These are phyloP conservation scores for Prillingera fragicola DNA, from an alignment of 1,284 basidiomycete genomes.

Conservation along the genomic window DNA sequence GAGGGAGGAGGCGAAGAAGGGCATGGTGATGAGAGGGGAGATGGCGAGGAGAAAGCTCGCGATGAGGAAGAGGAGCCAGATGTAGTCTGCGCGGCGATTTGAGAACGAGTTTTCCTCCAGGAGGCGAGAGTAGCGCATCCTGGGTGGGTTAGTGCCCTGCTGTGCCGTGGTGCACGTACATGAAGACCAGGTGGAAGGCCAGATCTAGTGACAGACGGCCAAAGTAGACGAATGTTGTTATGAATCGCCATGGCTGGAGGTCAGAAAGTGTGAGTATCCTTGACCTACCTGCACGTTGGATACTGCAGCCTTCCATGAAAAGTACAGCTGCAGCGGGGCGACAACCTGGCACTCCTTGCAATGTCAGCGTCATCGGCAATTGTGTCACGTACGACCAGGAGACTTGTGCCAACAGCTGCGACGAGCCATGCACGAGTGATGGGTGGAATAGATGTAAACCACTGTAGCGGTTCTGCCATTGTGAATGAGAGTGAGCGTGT, in stretches of 20 bases:
- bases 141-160: constrained; percentile 35
- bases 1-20: constrained; percentile 59
- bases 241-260: constrained; percentile 73
- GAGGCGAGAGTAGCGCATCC: constrained; percentile 93
- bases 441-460: constrained; percentile 82
- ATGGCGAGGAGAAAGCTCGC: constrained; percentile 70
- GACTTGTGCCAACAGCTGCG: constrained; percentile 67
- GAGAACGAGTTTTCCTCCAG: constrained; percentile 93
- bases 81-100: constrained; percentile 83
- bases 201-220: constrained; percentile 90
- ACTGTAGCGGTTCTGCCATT: constrained; percentile 43
- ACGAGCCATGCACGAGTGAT: constrained; percentile 78
- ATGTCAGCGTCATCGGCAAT: neutral
- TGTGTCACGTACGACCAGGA: constrained; percentile 66
- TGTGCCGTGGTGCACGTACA: constrained; percentile 56
- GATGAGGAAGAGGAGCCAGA: constrained; percentile 81
- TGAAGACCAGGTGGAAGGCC: constrained; percentile 95
- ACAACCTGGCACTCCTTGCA: constrained; percentile 82
- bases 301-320: constrained; percentile 78
- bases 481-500: neutral
- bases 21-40: constrained; percentile 79
- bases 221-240: constrained; percentile 95
- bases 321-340: constrained; percentile 84
- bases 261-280: neutral
- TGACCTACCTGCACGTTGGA: constrained; percentile 65